Evolutionary conservation across 1,139 yeast genomes (phyloP).

Genomic region (Geotrichum fermentans): DNA sequence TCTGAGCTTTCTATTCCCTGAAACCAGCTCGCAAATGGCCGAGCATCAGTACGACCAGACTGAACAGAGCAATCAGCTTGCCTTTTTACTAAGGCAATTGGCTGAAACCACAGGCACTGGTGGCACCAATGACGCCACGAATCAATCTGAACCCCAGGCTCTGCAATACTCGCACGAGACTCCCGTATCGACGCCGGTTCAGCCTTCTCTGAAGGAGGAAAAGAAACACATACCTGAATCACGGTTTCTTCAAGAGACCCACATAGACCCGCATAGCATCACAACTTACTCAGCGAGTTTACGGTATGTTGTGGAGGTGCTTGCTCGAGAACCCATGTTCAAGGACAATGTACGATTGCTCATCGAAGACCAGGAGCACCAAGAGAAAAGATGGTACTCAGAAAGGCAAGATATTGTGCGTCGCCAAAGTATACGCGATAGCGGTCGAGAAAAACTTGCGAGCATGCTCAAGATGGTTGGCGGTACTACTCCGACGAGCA

Average conservation of each 20-base stretch:
- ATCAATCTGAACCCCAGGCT: too few species aligned
- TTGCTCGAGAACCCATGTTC: constrained; percentile 23
- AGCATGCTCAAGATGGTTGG: constrained; percentile 25
- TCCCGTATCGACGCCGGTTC: too few species aligned
- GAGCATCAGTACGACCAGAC: too few species aligned
- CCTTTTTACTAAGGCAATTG: too few species aligned
- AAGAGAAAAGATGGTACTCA: constrained; percentile 26
- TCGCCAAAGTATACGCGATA: constrained; percentile 19
- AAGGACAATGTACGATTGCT: constrained; percentile 24
- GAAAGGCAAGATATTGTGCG: constrained; percentile 23
- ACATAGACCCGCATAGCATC: constrained; percentile 25
- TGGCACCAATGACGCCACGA: too few species aligned
- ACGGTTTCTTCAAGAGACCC: not conserved
- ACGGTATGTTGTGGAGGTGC: constrained; percentile 26
- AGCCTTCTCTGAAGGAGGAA: too few species aligned
- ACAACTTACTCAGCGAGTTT: constrained; percentile 27
- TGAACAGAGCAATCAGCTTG: too few species aligned
- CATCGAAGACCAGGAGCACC: constrained; percentile 27
- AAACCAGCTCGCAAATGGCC: too few species aligned
- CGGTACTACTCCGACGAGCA: constrained; percentile 9
- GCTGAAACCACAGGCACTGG: too few species aligned
- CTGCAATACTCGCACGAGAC: too few species aligned
- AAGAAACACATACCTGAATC: too few species aligned
- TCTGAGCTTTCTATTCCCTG: too few species aligned
- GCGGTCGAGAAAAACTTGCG: constrained; percentile 24